phyloP scores from a whole-genome alignment of 345 rosid genomes.

The Carallia brachiata region DNA sequence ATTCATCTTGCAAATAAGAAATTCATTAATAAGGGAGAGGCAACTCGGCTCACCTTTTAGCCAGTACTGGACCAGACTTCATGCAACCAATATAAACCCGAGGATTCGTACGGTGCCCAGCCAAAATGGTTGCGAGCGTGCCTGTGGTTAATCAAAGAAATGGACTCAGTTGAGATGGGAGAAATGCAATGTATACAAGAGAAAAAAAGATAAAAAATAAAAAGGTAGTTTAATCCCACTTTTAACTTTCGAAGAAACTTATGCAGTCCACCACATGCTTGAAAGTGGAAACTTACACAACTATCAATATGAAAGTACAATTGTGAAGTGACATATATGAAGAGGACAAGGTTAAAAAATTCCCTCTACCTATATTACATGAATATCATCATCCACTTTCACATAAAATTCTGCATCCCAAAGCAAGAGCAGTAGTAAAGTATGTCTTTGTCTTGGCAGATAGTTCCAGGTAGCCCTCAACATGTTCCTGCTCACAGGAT shows the following conservation, averaged over 20 bases:
- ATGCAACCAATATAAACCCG: slow-evolving; percentile 85
- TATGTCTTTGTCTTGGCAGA: slow-evolving; percentile 84
- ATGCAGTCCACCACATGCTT: not conserved
- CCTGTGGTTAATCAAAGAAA: slow-evolving; percentile 37
- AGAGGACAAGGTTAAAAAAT: not conserved
- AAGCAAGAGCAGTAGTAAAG: slow-evolving; percentile 68
- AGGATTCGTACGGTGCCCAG: slow-evolving; percentile 47
- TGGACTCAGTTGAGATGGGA: not conserved
- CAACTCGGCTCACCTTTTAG: slow-evolving; percentile 52
- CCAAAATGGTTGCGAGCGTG: slow-evolving; percentile 55
- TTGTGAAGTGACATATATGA: not conserved
- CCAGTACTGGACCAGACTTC: slow-evolving; percentile 94
- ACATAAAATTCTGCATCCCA: slow-evolving; percentile 91
- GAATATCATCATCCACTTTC: slow-evolving; percentile 97
- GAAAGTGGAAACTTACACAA: not conserved
- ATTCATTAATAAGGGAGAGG: not conserved
- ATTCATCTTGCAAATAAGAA: not conserved
- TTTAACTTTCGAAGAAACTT: not conserved
- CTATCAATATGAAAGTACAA: not conserved
- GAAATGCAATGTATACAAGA: not conserved
- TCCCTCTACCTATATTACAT: slow-evolving; percentile 67
- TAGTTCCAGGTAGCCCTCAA: slow-evolving; percentile 75
- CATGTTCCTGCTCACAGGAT: slow-evolving; percentile 56
- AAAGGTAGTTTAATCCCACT: not conserved
- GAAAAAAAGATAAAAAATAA: not conserved